phyloP scores from a whole-genome alignment of 495 filamentous ascomycete genomes.

The Neohortaea acidophila region DNA sequence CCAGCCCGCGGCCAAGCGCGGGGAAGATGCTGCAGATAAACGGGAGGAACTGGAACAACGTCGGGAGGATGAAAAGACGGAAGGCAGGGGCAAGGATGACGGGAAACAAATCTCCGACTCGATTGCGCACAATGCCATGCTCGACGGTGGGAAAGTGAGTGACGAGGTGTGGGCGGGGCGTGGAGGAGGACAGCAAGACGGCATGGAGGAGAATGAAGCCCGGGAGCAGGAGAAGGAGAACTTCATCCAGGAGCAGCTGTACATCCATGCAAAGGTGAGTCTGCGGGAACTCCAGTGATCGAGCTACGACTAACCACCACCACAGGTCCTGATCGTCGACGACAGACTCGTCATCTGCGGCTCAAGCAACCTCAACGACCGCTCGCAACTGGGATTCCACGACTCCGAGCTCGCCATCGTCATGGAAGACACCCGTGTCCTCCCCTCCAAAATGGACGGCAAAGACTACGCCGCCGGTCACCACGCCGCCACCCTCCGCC shows the following conservation, averaged over 20 bases:
- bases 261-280: slow-evolving; percentile 66
- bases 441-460: slow-evolving; percentile 66
- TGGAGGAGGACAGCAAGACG: background rate
- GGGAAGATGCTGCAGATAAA: slow-evolving; percentile 30
- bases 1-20: slow-evolving; percentile 28
- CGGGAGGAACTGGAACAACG: slow-evolving; percentile 51
- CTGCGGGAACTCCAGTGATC: background rate
- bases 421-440: slow-evolving; percentile 67
- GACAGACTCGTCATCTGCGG: slow-evolving; percentile 73
- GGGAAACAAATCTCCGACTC: slow-evolving; percentile 40
- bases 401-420: slow-evolving; percentile 89
- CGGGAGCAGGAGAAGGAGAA: slow-evolving; percentile 62
- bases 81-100: slow-evolving; percentile 23
- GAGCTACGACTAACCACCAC: slow-evolving; percentile 6
- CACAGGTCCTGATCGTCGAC: slow-evolving; percentile 56
- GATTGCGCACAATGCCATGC: slow-evolving; percentile 73
- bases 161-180: slow-evolving; percentile 40
- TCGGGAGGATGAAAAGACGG: slow-evolving; percentile 30
- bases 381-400: slow-evolving; percentile 76
- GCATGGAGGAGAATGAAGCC: slow-evolving; percentile 41
- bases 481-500: slow-evolving; percentile 65
- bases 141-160: slow-evolving; percentile 44
- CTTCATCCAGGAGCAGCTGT: slow-evolving; percentile 89
- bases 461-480: slow-evolving; percentile 55
- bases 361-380: slow-evolving; percentile 82